Evolutionary conservation across 2,329 filamentous ascomycete genomes (phyloP).

Genomic region (Aspergillus pseudoterreus): DNA sequence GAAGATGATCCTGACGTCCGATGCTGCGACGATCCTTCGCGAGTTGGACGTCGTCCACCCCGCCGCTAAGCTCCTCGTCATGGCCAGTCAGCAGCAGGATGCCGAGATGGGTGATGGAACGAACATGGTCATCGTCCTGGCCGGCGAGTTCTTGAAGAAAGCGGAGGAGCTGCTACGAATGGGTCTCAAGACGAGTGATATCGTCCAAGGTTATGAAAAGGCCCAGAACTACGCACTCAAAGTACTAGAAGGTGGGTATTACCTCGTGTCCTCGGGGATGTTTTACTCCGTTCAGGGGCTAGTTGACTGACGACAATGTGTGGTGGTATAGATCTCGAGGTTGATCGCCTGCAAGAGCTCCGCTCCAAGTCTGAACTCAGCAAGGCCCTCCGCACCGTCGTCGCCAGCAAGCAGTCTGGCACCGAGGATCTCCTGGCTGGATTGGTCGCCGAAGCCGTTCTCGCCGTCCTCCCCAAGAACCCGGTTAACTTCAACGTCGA

Average conservation of each 20-base stretch:
- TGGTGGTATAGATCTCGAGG: conserved; percentile 63
- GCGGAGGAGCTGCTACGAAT: conserved; percentile 94
- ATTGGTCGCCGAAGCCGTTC: conserved; percentile 77
- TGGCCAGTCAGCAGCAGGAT: conserved; percentile 99
- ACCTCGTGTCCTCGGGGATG: neutral
- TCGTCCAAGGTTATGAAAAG: conserved; percentile 92
- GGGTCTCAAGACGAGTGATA: conserved; percentile 98
- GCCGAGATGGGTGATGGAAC: conserved; percentile 98
- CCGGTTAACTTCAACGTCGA: conserved; percentile 96
- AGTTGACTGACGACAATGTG: neutral
- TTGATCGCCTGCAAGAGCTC: conserved; percentile 87
- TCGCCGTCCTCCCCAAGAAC: conserved; percentile 93
- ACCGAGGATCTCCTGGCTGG: conserved; percentile 83
- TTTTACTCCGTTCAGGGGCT: conserved; percentile 7
- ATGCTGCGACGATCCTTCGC: conserved; percentile 93
- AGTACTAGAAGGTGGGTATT: conserved; percentile 64
- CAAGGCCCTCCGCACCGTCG: conserved; percentile 93
- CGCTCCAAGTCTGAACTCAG: conserved; percentile 76
- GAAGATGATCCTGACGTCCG: conserved; percentile 99
- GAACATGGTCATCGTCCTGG: conserved; percentile 93
- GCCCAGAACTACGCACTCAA: conserved; percentile 85
- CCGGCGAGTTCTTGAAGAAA: conserved; percentile 92
- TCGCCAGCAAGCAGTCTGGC: conserved; percentile 94
- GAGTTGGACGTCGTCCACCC: conserved; percentile 98
- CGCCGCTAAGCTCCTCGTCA: conserved; percentile 93